Base-by-base conservation (phyloP, 805 yeast genomes). In the Metschnikowia proteae region DNA sequence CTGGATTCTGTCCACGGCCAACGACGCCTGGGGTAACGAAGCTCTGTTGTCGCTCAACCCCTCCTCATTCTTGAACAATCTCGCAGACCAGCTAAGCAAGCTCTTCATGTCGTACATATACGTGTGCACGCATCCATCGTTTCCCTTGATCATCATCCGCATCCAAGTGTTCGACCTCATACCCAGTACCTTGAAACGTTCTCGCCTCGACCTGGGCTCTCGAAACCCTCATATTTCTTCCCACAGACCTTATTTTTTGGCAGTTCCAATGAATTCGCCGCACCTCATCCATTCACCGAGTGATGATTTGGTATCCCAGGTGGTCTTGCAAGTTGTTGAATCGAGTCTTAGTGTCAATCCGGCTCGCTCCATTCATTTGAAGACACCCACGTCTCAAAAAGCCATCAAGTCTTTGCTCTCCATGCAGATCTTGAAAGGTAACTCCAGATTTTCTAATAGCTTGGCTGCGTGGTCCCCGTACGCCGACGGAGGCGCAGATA, bases 381-480 rank as follows among this genome's bases (percentile, higher is more conserved):
- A 57, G 54, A 53, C 79, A 69, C 32, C 71, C 70, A 25, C 64
- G 61, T 52, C 55, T n/a, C 73, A 70, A 45, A 61, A 57, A 35
- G 71, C 74, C 1, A 54, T 70, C 3, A 53, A 65, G 49, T 78
- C 83, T 1, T 61, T 85, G 34, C 79, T 79, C 36, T 70, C 84
- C 0, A 78, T 82, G 70, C 81, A 77, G 53, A 69, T 82, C 2
- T 58, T 83, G 10, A 74, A 79, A 48, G 90, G 91, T 3, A 75
- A 74, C 23, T 81, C 90, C 0, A 66, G 91, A 45, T 79, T 78
- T 55, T 74, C 84, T 0, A 68, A 77, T 28, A 74, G 90, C 7
- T 59, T 84, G 47, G 96, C 92, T 0, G 73, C 80, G 6, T 88
- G 95, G 95, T 61, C 79, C 0, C 78, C 84, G 0, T 88, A 86